phyloP scores from a whole-genome alignment of 192 early-diverging fungal genomes.

The Oehlia diaphana region DNA sequence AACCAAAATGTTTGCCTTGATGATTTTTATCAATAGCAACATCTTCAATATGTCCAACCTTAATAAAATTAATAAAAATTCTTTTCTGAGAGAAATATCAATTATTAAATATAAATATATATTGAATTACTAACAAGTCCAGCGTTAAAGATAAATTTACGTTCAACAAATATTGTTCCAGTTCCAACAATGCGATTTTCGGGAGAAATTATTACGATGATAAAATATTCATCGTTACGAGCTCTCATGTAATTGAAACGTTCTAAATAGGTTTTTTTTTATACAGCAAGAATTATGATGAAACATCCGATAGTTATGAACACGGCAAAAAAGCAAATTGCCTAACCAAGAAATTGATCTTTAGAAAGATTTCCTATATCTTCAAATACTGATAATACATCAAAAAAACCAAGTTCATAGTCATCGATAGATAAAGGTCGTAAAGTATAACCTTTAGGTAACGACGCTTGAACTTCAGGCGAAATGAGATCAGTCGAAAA shows the following conservation, averaged over 20 bases:
- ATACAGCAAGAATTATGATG: neutral
- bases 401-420: conserved; percentile 73
- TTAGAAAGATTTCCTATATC: conserved; percentile 73
- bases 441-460: conserved; percentile 67
- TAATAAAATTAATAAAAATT: neutral
- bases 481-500: conserved; percentile 70
- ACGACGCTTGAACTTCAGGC: conserved; percentile 57
- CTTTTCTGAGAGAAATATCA: too few relatives aligned
- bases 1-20: conserved; percentile 60
- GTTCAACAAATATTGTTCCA: conserved; percentile 80
- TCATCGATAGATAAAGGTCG: conserved; percentile 66
- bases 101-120: too few relatives aligned
- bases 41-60: conserved; percentile 85
- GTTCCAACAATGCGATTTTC: conserved; percentile 67
- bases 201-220: conserved; percentile 76
- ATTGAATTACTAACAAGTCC: conserved; percentile 57
- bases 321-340: too few relatives aligned
- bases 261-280: conserved; percentile 36
- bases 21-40: conserved; percentile 61
- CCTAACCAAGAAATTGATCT: conserved; percentile 60
- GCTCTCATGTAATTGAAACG: conserved; percentile 74
- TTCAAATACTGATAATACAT: conserved; percentile 65
- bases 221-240: conserved; percentile 78
- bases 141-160: conserved; percentile 79
- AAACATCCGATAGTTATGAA: neutral